Percentiles rank a stretch among this genome's conserved stretches.
Conservation (phyloP, 495 filamentous ascomycete genomes). For the Terfezia claveryi region DNA sequence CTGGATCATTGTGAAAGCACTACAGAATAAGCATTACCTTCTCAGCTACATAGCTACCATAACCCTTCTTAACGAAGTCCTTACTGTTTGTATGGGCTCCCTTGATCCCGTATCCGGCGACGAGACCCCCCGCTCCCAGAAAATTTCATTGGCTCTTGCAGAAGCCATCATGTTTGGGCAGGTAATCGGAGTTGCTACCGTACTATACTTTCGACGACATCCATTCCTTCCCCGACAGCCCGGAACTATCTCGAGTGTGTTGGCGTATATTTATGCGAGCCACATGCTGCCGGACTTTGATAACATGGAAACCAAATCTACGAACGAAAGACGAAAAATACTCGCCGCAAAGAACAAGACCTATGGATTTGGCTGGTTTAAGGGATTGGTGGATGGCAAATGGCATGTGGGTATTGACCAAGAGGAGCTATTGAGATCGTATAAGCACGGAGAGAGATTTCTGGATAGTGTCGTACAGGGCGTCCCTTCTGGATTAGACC, state of each 20-base stretch:
- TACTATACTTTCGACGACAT: conserved; percentile 33
- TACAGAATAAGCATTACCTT: conserved; percentile 39
- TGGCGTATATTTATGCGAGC: conserved; percentile 50
- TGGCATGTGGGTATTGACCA: conserved; percentile 48
- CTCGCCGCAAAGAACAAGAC: conserved; percentile 32
- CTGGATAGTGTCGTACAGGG: background rate
- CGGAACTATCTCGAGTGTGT: conserved; percentile 45
- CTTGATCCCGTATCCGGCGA: conserved; percentile 30
- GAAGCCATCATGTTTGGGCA: conserved; percentile 37
- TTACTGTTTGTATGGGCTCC: conserved; percentile 44
- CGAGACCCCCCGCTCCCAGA: conserved; percentile 39
- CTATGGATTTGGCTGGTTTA: conserved; percentile 54
- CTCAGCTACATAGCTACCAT: conserved; percentile 40
- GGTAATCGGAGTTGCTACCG: conserved; percentile 28
- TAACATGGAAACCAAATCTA: conserved; percentile 37
- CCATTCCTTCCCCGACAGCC: conserved; percentile 51
- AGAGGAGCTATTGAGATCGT: conserved; percentile 38
- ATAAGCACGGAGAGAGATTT: conserved; percentile 30
- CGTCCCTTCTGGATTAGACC: background rate
- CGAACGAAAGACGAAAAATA: conserved; percentile 31
- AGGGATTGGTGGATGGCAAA: conserved; percentile 35
- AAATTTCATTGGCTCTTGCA: conserved; percentile 33
- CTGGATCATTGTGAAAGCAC: conserved; percentile 35
- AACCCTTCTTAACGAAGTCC: conserved; percentile 39
- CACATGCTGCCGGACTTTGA: conserved; percentile 55